Percentiles rank a stretch among this genome's conserved stretches.
Evolutionary conservation across 1,284 basidiomycete genomes (phyloP).

Genomic region (Taiwanofungus camphoratus): DNA sequence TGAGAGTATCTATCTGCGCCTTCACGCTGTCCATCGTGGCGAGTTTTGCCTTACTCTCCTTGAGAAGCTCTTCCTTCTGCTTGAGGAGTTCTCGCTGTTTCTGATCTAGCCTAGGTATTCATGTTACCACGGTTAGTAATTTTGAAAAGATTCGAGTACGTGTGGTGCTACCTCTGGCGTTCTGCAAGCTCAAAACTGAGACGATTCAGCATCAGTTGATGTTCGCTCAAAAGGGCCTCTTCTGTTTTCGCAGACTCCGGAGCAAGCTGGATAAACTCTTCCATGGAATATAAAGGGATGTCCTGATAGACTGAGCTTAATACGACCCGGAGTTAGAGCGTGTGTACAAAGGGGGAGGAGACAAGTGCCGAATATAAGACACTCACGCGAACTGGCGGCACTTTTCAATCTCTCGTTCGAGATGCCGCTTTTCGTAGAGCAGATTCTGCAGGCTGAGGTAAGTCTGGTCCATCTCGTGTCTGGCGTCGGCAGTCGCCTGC

Average conservation of each 20-base stretch:
- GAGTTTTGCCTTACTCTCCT: slow-evolving; percentile 61
- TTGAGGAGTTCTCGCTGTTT: slow-evolving; percentile 56
- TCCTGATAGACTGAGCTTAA: slow-evolving; percentile 71
- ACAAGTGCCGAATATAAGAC: too few species aligned
- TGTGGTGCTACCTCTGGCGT: slow-evolving; percentile 58
- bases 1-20: slow-evolving; percentile 61
- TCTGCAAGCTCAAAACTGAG: slow-evolving; percentile 77
- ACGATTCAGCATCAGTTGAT: slow-evolving; percentile 77
- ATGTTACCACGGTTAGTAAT: slow-evolving; percentile 7
- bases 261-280: slow-evolving; percentile 60
- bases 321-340: slow-evolving; percentile 2
- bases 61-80: slow-evolving; percentile 69
- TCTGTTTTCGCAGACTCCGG: slow-evolving; percentile 59
- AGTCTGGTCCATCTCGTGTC: slow-evolving; percentile 79
- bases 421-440: slow-evolving; percentile 76
- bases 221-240: slow-evolving; percentile 57
- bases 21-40: slow-evolving; percentile 70
- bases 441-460: slow-evolving; percentile 77
- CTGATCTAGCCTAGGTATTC: slow-evolving; percentile 51
- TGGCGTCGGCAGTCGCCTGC: slow-evolving; percentile 65
- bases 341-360: too few species aligned
- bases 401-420: slow-evolving; percentile 82
- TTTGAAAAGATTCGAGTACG: slow-evolving; percentile 8
- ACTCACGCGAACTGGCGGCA: slow-evolving; percentile 80
- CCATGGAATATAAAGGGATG: slow-evolving; percentile 59